A percentile compares a stretch with the other conserved stretches of the same genome.
Evolutionary conservation across 192 early-diverging fungal species (phyloP).

Genomic region (Dispira simplex): DNA sequence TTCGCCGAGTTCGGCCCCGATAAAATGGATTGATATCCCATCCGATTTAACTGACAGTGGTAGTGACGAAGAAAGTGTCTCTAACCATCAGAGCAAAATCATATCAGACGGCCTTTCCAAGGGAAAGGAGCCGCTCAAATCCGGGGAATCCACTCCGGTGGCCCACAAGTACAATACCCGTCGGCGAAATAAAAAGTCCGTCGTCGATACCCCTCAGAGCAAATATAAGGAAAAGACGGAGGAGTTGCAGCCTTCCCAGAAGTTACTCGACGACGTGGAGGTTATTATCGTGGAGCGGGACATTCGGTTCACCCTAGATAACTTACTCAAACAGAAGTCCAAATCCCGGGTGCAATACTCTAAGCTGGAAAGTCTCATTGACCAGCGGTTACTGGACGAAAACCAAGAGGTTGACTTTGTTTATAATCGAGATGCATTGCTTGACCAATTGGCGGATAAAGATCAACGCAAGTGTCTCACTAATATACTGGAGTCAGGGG

Average conservation of each 20-base stretch:
- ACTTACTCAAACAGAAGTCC: neutral
- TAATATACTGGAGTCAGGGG: neutral
- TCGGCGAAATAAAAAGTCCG: neutral
- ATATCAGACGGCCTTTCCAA: neutral
- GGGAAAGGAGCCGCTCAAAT: neutral
- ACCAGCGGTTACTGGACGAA: conserved; percentile 4
- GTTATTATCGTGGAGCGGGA: neutral
- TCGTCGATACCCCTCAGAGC: neutral
- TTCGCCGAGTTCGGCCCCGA: neutral
- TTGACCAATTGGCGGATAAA: neutral
- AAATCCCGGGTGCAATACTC: neutral
- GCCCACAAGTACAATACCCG: neutral
- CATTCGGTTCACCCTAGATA: neutral
- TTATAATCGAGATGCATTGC: neutral
- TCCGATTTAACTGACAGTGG: neutral
- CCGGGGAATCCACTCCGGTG: neutral
- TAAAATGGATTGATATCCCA: neutral
- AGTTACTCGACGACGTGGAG: neutral
- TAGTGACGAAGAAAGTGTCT: neutral
- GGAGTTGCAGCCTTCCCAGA: neutral
- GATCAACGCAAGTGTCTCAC: neutral
- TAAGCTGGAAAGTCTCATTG: neutral
- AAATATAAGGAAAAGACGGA: neutral
- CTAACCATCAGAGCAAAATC: neutral
- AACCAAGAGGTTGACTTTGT: conserved; percentile 6